A percentile compares a stretch with the other conserved stretches of the same genome.
Conservation (phyloP, 129 eudicot genomes). For the Flaveria bidentis region DNA sequence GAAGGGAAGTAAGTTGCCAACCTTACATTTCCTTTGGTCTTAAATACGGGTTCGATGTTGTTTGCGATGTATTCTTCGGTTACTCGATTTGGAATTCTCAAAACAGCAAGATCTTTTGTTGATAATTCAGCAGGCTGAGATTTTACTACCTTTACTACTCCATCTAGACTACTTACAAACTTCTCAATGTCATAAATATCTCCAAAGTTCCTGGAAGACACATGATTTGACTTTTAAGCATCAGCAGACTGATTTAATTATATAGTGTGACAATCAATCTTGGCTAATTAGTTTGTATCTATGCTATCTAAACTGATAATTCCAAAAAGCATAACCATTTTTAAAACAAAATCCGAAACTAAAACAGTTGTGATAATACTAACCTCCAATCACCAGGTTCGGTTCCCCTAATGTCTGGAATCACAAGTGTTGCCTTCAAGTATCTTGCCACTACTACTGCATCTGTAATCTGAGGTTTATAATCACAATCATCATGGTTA, state of each 20-base stretch:
- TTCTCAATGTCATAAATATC: constrained; percentile 82
- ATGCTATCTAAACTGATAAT: background rate
- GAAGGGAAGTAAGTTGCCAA: constrained; percentile 92
- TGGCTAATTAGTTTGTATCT: background rate
- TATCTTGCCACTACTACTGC: constrained; percentile 88
- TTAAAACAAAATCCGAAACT: background rate
- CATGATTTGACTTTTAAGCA: background rate
- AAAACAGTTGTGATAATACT: constrained; percentile 2
- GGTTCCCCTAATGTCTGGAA: constrained; percentile 96
- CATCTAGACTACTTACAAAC: constrained; percentile 69
- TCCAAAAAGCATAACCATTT: background rate
- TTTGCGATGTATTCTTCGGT: constrained; percentile 63
- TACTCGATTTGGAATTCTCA: constrained; percentile 84
- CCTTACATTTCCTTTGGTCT: constrained; percentile 74
- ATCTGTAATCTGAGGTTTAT: constrained; percentile 73
- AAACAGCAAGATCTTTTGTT: constrained; percentile 68
- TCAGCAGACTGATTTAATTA: background rate
- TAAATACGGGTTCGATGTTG: constrained; percentile 63
- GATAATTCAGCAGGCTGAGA: constrained; percentile 57
- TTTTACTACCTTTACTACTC: constrained; percentile 78
- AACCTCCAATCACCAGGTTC: constrained; percentile 83
- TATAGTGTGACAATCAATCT: background rate
- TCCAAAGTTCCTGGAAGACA: constrained; percentile 70
- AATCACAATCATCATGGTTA: constrained; percentile 16
- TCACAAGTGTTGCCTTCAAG: constrained; percentile 83